phyloP scores from a whole-genome alignment of 2,329 filamentous ascomycete species.

The Biscogniauxia marginata region DNA sequence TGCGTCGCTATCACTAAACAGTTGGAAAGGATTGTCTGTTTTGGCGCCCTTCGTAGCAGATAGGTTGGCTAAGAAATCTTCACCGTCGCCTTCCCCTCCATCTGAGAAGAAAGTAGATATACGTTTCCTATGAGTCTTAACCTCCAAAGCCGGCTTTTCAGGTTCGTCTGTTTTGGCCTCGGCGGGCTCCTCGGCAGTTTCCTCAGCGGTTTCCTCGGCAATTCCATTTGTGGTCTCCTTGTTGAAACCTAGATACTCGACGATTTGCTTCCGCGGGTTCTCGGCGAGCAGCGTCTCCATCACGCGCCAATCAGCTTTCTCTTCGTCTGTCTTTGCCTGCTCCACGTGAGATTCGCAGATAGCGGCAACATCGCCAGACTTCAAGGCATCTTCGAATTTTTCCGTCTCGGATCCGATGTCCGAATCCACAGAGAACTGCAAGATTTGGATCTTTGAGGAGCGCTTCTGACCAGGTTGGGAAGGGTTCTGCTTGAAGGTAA shows the following conservation, averaged over 20 bases:
- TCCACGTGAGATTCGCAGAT: conserved; percentile 81
- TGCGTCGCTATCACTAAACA: conserved; percentile 82
- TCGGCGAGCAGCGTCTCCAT: conserved; percentile 84
- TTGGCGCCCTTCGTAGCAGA: conserved; percentile 87
- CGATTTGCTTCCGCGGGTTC: conserved; percentile 80
- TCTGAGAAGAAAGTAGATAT: conserved; percentile 81
- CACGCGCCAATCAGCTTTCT: conserved; percentile 94
- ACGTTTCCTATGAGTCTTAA: conserved; percentile 51
- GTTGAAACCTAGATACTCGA: conserved; percentile 88
- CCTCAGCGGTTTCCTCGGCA: conserved; percentile 30
- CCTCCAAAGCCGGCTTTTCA: conserved; percentile 43
- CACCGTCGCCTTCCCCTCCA: conserved; percentile 63
- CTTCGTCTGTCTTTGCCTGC: conserved; percentile 77
- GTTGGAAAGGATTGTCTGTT: conserved; percentile 90
- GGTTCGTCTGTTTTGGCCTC: conserved; percentile 45
- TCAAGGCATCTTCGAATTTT: conserved; percentile 80
- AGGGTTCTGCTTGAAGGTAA: conserved; percentile 65
- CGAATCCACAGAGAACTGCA: conserved; percentile 84
- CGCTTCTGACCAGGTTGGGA: conserved; percentile 61
- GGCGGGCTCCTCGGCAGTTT: conserved; percentile 33
- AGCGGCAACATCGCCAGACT: conserved; percentile 70
- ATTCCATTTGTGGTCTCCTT: conserved; percentile 55
- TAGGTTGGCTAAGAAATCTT: conserved; percentile 83
- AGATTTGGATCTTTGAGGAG: conserved; percentile 77
- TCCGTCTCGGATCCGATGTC: conserved; percentile 81